A percentile compares a stretch with the other conserved stretches of the same genome.
phyloP scores from a whole-genome alignment of 2,329 filamentous ascomycete genomes.

The Cladosporium colombiae region DNA sequence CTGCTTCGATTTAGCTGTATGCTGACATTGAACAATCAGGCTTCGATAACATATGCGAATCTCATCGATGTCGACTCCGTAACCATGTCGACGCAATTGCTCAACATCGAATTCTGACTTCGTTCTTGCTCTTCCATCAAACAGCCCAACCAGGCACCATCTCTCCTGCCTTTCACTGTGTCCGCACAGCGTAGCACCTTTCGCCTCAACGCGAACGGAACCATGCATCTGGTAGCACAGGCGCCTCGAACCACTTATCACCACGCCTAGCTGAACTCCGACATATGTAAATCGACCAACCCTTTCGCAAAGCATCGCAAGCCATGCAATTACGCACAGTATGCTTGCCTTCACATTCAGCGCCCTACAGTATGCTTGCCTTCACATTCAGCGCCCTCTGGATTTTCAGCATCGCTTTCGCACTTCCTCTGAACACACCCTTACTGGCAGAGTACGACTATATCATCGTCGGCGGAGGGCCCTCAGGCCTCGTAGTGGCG shows the following conservation, averaged over 20 bases:
- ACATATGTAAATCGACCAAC: neutral
- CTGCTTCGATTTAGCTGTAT: neutral
- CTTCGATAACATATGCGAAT: neutral
- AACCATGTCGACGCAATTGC: neutral
- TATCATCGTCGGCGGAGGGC: conserved; percentile 35
- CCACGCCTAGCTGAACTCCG: neutral
- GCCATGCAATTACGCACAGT: conserved; percentile 3
- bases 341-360: conserved; percentile 21
- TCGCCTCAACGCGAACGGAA: neutral
- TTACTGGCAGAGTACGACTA: conserved; percentile 34
- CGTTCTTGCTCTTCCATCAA: neutral
- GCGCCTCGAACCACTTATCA: neutral
- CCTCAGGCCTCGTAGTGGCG: conserved; percentile 34
- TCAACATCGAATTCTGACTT: neutral
- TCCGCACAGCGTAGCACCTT: conserved; percentile 2
- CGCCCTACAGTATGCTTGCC: conserved; percentile 20
- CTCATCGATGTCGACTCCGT: neutral
- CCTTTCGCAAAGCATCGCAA: conserved; percentile 1
- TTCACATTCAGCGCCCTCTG: conserved; percentile 15
- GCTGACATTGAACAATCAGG: neutral
- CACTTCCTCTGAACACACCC: conserved; percentile 34
- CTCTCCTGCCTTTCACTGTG: neutral
- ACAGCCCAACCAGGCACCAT: neutral
- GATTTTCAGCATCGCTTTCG: conserved; percentile 18
- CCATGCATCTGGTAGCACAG: neutral